These are phyloP conservation scores for Trichosanthes truncata DNA, from an alignment of 306 rosid genomes.

Conservation along the genomic window DNA sequence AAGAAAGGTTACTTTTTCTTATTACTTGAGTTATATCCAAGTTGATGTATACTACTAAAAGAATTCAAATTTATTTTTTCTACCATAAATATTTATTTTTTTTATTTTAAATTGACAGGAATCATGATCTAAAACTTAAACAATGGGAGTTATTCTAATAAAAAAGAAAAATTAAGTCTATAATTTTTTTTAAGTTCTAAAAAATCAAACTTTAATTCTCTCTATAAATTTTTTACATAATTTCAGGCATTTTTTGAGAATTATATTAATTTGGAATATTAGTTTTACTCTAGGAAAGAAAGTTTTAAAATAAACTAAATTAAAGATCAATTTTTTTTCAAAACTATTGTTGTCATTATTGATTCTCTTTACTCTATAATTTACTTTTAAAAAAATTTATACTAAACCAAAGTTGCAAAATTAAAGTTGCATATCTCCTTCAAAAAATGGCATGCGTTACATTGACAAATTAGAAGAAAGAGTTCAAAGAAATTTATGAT, in stretches of 20 bases:
- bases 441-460: neutral
- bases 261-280: neutral
- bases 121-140: neutral
- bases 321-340: neutral
- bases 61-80: too few relatives aligned
- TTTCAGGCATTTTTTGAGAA: too few relatives aligned
- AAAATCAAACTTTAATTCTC: too few relatives aligned
- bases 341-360: neutral
- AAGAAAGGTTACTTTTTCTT: neutral
- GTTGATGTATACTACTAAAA: too few relatives aligned
- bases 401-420: neutral
- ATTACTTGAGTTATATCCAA: too few relatives aligned
- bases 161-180: too few relatives aligned
- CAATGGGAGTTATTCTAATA: too few relatives aligned
- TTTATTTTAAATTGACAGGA: neutral
- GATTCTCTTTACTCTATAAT: neutral
- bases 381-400: neutral
- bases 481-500: neutral
- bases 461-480: neutral
- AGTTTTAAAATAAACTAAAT: neutral
- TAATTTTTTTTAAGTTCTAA: too few relatives aligned
- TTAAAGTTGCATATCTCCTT: neutral
- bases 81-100: too few relatives aligned
- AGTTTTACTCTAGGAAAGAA: neutral
- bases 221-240: too few relatives aligned